Evolutionary conservation across 2,329 filamentous ascomycete genomes (phyloP), one percentile per base, ranked within the genome.

Genomic region (Penicillium thymicola): DNA sequence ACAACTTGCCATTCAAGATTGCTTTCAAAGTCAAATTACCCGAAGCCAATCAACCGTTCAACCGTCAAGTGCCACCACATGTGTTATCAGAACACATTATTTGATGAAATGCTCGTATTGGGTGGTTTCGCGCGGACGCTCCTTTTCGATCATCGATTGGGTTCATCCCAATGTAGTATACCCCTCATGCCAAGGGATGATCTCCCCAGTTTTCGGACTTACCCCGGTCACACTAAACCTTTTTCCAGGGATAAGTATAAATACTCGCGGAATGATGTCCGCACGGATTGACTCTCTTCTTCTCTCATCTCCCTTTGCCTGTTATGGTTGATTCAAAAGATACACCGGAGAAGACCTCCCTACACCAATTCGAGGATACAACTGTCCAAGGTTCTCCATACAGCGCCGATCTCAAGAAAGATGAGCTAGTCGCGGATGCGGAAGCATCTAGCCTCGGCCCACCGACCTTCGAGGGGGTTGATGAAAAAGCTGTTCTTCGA

Each of bases 401-500:
- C 13, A 36, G 30, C 43, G 21, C 30, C 16, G 53, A 51, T 38
- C 40, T 44, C 34, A 55, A 53, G n/a, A 48, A 58, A 5, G 46
- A 58, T 51, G 58, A 50, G 28, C 55, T 55, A 38, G 18, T 47
- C 13, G 28, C 36, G 14, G 56, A 57, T 14, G 36, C 49, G 11
- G 58, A 63, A 49, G 40, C 40, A 21, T 51, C 40, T 4, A 51
- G 48, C 16, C 42, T 45, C 8, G 50, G 43, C 28, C n/a, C 48
- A 28, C 16, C 48, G 25, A 30, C 32, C 2, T 59, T 64, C 11
- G 45, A 44, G n/a, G 58, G 51, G 4, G 46, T 64, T 1, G 59
- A 64, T 49, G 64, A 67, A 50, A 57, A 61, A 9, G 57, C 51
- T 0, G 54, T 68, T 1, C 59, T 68, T n/a, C 65, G 65, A 23